Percentiles rank a stretch among this genome's conserved stretches.
phyloP scores from a whole-genome alignment of 306 rosid genomes.

The Boehmeria nivea region DNA sequence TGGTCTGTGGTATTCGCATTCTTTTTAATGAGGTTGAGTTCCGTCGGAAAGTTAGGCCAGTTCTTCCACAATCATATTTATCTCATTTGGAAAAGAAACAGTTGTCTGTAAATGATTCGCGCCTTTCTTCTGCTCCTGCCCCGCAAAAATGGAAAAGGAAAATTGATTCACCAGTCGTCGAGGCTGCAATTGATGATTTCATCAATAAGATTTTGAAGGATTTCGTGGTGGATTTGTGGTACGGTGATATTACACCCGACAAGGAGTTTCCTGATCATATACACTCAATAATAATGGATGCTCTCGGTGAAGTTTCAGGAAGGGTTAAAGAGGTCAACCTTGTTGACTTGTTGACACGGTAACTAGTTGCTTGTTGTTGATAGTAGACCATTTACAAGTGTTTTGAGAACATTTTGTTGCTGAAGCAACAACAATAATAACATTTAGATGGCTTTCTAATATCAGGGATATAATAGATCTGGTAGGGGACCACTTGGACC shows the following conservation, averaged over 20 bases:
- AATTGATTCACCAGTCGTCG: conserved; percentile 75
- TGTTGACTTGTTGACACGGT: conserved; percentile 92
- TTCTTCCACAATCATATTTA: conserved; percentile 49
- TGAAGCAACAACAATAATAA: not conserved
- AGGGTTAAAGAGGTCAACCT: conserved; percentile 78
- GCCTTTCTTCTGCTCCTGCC: conserved; percentile 47
- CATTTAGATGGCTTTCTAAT: not conserved
- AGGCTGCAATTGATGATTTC: conserved; percentile 69
- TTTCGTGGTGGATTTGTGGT: conserved; percentile 84
- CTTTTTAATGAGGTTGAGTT: conserved; percentile 68
- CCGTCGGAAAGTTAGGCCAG: conserved; percentile 57
- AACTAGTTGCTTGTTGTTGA: conserved; percentile 22
- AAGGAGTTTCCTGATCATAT: conserved; percentile 79
- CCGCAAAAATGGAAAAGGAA: conserved; percentile 73
- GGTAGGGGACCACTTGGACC: conserved; percentile 80
- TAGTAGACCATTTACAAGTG: conserved; percentile 19
- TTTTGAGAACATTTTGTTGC: conserved; percentile 11
- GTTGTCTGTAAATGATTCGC: conserved; percentile 64
- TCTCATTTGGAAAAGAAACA: conserved; percentile 86
- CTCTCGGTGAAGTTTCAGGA: conserved; percentile 73
- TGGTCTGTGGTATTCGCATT: conserved; percentile 61
- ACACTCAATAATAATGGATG: conserved; percentile 76
- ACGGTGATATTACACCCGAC: conserved; percentile 76
- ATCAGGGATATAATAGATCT: conserved; percentile 82
- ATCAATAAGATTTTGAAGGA: conserved; percentile 78